Evolutionary conservation across 169 alveolate species (phyloP).

Genomic region (Cryptosporidium sp.): DNA sequence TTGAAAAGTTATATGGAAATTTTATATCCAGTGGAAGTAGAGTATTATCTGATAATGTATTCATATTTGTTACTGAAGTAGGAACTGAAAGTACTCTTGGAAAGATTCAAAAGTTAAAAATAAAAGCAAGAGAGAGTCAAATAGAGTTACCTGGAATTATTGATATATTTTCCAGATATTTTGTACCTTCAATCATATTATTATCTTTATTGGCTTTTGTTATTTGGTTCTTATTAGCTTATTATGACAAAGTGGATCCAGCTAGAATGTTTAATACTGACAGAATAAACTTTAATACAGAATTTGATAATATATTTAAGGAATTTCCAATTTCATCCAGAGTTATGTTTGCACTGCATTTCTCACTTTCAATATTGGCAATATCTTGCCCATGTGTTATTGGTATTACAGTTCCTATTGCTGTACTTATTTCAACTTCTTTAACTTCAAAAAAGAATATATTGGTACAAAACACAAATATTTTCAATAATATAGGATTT

Average conservation of each 20-base stretch:
- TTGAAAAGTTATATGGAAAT: constrained; percentile 72
- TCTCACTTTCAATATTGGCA: constrained; percentile 62
- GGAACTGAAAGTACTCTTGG: constrained; percentile 73
- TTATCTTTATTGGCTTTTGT: constrained; percentile 19
- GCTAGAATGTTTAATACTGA: constrained; percentile 42
- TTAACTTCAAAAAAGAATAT: constrained; percentile 62
- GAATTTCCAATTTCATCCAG: constrained; percentile 53
- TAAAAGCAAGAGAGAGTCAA: constrained; percentile 41
- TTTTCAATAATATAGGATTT: constrained; percentile 14
- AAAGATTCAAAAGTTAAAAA: constrained; percentile 46
- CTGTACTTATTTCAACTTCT: constrained; percentile 41
- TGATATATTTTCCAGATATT: constrained; percentile 49
- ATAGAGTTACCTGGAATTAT: constrained; percentile 30
- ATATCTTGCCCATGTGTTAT: constrained; percentile 72
- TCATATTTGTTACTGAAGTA: constrained; percentile 20
- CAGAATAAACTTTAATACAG: constrained; percentile 1
- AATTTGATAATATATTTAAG: constrained; percentile 26
- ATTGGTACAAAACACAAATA: constrained; percentile 35
- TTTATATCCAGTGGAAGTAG: constrained; percentile 42
- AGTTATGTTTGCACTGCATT: constrained; percentile 64
- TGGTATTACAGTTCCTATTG: constrained; percentile 71
- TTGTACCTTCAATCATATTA: constrained; percentile 29
- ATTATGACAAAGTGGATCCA: constrained; percentile 33
- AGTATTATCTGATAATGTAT: constrained; percentile 18
- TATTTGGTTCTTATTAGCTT: constrained; percentile 59